Evolutionary conservation across 192 early-diverging fungal genomes (phyloP), one percentile per base, ranked within the genome.

Genomic region (Geosiphon pyriformis): DNA sequence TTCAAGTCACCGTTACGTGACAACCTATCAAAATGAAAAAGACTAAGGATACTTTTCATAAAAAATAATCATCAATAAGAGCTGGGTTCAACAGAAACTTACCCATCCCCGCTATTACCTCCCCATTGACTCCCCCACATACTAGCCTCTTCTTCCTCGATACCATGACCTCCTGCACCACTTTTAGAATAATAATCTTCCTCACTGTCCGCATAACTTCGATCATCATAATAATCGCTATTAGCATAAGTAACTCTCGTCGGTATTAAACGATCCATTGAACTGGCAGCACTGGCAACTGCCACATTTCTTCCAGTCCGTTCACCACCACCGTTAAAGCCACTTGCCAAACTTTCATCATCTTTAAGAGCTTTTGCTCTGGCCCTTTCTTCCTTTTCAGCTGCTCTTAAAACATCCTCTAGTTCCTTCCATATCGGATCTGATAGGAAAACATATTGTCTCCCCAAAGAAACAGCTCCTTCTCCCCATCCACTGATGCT

Each of bases 401-500:
- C 51, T 0, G 72, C 66, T 17, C 86, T 77, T 29, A 90, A 72
- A 15, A 76, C 71, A 30, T 83, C 78, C 65, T 91, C 89, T 15
- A 89, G 61, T 60, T 79, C 77, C 52, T 82, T 85, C 87, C 87
- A 91, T 29, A 79, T 78, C 3, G 77, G 76, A 59, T 88, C 83
- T 3, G 80, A 75, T 35, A 89, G 65, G 70, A 83, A 87, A n/a
- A 91, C 72, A 56, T 77, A 77, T 22, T 76, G 78, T 42, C 75
- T 69, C 11, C 87, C 89, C 1, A 88, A 53, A 2, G 60, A 74
- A 33, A 78, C 76, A 51, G 82, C 71, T 35, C 72, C 65, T n/a
- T 74, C 83, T 3, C 61, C 66, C 80, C 85, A 86, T 2, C 72
- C 74, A 65, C 77, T 78, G 10, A 65, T 55, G 2, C 61, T 65